Percentiles rank a stretch among this genome's conserved stretches.
Conservation (phyloP, 495 filamentous ascomycete species). For the Platismatia glauca region DNA sequence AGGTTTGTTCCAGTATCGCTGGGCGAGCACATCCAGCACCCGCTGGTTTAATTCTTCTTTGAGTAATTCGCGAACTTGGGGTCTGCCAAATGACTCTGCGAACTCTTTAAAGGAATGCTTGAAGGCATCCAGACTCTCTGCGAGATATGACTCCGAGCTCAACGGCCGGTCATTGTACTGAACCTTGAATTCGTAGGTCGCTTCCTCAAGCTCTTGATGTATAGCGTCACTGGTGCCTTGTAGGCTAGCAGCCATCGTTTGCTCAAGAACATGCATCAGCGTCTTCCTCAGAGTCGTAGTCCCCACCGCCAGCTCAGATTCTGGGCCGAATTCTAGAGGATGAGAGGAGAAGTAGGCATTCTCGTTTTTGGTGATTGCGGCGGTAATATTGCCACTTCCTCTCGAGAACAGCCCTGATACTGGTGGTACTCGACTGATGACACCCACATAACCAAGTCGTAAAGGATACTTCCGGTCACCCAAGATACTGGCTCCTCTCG, state of each 20-base stretch:
- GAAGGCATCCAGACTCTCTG: conserved; percentile 88
- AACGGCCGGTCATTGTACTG: conserved; percentile 97
- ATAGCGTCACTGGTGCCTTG: conserved; percentile 84
- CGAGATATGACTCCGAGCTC: conserved; percentile 91
- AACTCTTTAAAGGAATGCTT: conserved; percentile 97
- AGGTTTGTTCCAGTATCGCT: conserved; percentile 97
- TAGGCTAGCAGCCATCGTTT: conserved; percentile 89
- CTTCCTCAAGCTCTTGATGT: conserved; percentile 89
- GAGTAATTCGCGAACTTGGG: conserved; percentile 78
- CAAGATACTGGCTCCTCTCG: conserved; percentile 67
- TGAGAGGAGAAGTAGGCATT: conserved; percentile 79
- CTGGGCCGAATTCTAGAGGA: conserved; percentile 66
- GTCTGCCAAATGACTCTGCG: conserved; percentile 77
- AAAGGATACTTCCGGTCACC: conserved; percentile 89
- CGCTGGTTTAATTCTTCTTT: conserved; percentile 91
- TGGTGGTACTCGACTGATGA: conserved; percentile 73
- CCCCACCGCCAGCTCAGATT: conserved; percentile 64
- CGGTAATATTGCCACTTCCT: conserved; percentile 72
- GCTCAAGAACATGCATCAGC: conserved; percentile 92
- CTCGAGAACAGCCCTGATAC: conserved; percentile 69
- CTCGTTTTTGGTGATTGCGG: conserved; percentile 80
- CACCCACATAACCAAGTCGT: conserved; percentile 92
- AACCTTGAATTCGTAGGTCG: conserved; percentile 98
- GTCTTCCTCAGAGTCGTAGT: conserved; percentile 84
- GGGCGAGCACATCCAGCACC: conserved; percentile 89